These are phyloP conservation scores for Fusarium burgessii DNA, from an alignment of 2,329 filamentous ascomycete genomes.

Conservation along the genomic window DNA sequence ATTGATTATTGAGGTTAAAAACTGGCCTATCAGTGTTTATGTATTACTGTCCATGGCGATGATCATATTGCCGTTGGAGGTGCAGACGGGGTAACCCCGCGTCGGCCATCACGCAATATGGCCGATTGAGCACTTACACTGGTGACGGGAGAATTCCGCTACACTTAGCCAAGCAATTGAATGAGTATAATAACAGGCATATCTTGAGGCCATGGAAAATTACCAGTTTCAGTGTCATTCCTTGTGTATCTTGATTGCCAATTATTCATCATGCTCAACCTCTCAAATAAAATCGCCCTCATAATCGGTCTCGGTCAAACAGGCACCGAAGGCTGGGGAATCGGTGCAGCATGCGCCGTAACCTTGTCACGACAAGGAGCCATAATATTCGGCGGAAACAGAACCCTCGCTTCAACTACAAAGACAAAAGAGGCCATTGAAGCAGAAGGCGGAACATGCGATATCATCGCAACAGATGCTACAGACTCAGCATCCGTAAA, in stretches of 20 bases:
- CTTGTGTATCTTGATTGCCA: fast-evolving
- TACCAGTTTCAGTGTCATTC: fast-evolving
- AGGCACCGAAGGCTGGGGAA: slow-evolving; percentile 61
- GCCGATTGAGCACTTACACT: slow-evolving; percentile 28
- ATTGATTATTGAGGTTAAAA: not conserved
- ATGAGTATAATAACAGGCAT: not conserved
- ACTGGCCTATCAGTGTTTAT: slow-evolving; percentile 40
- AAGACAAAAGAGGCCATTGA: slow-evolving; percentile 56
- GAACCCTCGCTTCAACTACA: slow-evolving; percentile 55
- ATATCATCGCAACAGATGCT: slow-evolving; percentile 61
- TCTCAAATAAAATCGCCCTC: slow-evolving; percentile 58
- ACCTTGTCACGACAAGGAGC: slow-evolving; percentile 62
- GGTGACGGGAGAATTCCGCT: slow-evolving; percentile 3
- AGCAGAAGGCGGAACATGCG: slow-evolving; percentile 49
- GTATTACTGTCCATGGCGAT: slow-evolving; percentile 39
- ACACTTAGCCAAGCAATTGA: not conserved
- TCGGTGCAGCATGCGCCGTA: slow-evolving; percentile 62
- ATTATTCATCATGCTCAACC: slow-evolving; percentile 49
- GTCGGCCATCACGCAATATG: slow-evolving; percentile 35
- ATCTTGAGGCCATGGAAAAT: not conserved
- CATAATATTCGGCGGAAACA: slow-evolving; percentile 63
- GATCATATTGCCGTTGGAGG: slow-evolving; percentile 1
- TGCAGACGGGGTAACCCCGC: slow-evolving; percentile 37
- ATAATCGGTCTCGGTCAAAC: slow-evolving; percentile 61
- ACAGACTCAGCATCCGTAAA: slow-evolving; percentile 65